These are phyloP conservation scores for Calonectria fujianensis DNA, from an alignment of 2,329 filamentous ascomycete species.

Conservation along the genomic window DNA sequence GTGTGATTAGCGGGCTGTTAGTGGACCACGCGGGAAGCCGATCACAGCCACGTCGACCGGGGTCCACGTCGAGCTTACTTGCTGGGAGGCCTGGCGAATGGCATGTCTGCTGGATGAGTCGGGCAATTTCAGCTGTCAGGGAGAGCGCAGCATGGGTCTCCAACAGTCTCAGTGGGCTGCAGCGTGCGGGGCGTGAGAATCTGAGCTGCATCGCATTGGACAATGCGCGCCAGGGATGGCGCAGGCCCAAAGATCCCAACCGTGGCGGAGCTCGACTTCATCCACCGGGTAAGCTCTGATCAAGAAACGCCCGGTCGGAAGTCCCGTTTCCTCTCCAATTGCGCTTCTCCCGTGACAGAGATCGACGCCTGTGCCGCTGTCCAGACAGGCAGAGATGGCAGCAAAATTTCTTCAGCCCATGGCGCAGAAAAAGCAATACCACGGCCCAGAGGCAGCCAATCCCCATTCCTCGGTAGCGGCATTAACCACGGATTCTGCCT, in stretches of 20 bases:
- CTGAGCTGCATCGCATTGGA: constrained; percentile 11
- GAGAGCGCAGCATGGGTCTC: constrained; percentile 9
- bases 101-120: neutral
- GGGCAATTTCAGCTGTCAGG: constrained; percentile 17
- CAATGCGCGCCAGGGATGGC: neutral
- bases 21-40: neutral
- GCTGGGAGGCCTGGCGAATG: constrained; percentile 5
- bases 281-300: neutral
- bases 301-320: neutral
- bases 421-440: neutral
- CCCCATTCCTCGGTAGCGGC: neutral
- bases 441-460: constrained; percentile 7
- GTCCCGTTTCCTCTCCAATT: neutral
- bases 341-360: neutral
- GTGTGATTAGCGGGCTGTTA: neutral
- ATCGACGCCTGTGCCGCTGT: neutral
- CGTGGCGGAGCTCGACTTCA: neutral
- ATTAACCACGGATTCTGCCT: constrained; percentile 3
- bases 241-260: neutral
- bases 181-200: constrained; percentile 16
- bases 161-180: constrained; percentile 17
- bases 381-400: no score
- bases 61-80: neutral
- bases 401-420: neutral
- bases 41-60: constrained; percentile 18